Evolutionary conservation across 345 rosid species (phyloP), one percentile per base, ranked within the genome.

Genomic region (Eucalyptus microcorys): DNA sequence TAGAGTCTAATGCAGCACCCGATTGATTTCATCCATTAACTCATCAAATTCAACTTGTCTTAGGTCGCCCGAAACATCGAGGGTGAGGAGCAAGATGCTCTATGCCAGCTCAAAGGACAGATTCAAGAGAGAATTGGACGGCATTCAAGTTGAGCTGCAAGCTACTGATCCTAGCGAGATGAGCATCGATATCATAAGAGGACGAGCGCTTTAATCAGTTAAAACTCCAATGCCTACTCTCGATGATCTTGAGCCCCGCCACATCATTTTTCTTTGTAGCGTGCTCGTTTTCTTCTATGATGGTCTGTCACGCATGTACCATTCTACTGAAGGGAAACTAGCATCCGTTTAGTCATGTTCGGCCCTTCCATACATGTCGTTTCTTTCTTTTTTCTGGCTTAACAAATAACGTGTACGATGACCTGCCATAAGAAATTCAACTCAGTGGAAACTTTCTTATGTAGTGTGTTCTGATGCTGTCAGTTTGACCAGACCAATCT

Each of bases 101-200:
- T 96, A 96, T 86, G 96, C 98, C 48, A 96, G 97, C 91, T 94
- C 98, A 2, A 96, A 94, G 89, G 98, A 96, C 89, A 92, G 96
- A 87, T 94, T 96, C 93, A 96, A 92, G 95, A 95, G 97, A 61
- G 96, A 96, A 90, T 87, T 96, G 91, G 96, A 95, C 49, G 98
- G 98, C 9, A 91, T 96, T 91, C 98, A 96, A 88, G 95, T 96
- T 40, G 97, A 95, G 89, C 87, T 95, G 92, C 98, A 96, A 87
- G 98, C 97, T 49, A 96, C 98, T 34, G 98, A 96, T 91, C 93
- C 97, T 34, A 94, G 94, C n/a, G 98, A 95, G 92, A 94, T 95
- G 96, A 95, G 94, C 91, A 87, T 96, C 53, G 98, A 95, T 88
- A 91, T 96, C 92, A 91, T 96, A 87, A 93, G 92, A 93, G 92